Evolutionary conservation across 495 filamentous ascomycete genomes (phyloP).

Genomic region (Acidiella bohemica): DNA sequence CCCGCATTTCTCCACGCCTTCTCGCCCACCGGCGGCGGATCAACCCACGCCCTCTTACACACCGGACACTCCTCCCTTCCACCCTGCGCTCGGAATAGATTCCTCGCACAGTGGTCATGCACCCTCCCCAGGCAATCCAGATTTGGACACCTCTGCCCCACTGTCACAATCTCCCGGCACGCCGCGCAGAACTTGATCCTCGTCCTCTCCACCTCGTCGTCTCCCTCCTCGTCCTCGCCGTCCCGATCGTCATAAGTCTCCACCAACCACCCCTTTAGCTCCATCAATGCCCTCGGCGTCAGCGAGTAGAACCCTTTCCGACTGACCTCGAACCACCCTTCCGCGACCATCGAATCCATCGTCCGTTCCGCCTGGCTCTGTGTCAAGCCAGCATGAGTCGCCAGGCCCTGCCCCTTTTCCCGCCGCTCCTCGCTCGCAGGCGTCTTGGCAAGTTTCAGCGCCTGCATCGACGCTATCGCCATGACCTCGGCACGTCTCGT

Average conservation of each 20-base stretch:
- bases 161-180: slow-evolving; percentile 81
- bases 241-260: slow-evolving; percentile 67
- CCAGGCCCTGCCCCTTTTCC: slow-evolving; percentile 20
- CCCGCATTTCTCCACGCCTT: slow-evolving; percentile 36
- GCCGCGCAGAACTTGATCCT: slow-evolving; percentile 78
- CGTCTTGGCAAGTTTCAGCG: slow-evolving; percentile 47
- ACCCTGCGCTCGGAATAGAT: slow-evolving; percentile 54
- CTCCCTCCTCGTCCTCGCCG: slow-evolving; percentile 39
- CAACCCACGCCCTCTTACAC: slow-evolving; percentile 61
- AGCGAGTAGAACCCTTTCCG: slow-evolving; percentile 58
- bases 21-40: slow-evolving; percentile 68
- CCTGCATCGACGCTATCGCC: slow-evolving; percentile 64
- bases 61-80: slow-evolving; percentile 52
- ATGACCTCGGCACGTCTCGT: slow-evolving; percentile 61
- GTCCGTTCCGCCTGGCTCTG: slow-evolving; percentile 63
- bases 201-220: slow-evolving; percentile 31
- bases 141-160: slow-evolving; percentile 69
- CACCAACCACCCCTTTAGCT: slow-evolving; percentile 68
- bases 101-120: slow-evolving; percentile 63
- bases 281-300: slow-evolving; percentile 64
- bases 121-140: slow-evolving; percentile 53
- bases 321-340: slow-evolving; percentile 76
- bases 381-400: slow-evolving; percentile 45
- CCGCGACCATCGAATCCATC: slow-evolving; percentile 53
- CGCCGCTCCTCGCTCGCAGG: slow-evolving; percentile 24